Evolutionary conservation across 371 early-diverging fungal species (phyloP).

Genomic region (Haplosporangium sp.): DNA sequence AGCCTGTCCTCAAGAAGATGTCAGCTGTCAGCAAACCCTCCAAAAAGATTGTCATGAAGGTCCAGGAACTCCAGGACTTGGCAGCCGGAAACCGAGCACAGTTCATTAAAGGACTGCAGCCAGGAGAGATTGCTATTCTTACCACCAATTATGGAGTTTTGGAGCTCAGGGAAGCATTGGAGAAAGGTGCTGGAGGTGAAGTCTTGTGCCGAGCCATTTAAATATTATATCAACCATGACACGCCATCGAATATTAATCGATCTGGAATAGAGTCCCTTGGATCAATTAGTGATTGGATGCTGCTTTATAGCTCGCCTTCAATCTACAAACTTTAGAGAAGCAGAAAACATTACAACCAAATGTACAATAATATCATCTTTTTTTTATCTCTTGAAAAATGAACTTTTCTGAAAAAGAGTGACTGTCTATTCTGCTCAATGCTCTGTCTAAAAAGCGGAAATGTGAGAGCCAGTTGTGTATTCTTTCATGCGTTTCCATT

Average conservation of each 20-base stretch:
- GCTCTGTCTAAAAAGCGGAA: background rate
- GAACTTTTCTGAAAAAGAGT: background rate
- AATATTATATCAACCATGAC: slow-evolving; percentile 10
- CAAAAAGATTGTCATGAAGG: slow-evolving; percentile 82
- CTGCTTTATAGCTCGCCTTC: background rate
- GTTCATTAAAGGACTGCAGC: slow-evolving; percentile 82
- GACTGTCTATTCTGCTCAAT: background rate
- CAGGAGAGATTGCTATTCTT: slow-evolving; percentile 93
- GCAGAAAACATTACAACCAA: background rate
- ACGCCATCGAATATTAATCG: background rate
- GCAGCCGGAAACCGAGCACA: slow-evolving; percentile 78
- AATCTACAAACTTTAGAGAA: background rate
- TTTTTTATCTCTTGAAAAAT: background rate
- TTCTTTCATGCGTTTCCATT: slow-evolving; percentile 5
- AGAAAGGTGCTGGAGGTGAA: slow-evolving; percentile 89
- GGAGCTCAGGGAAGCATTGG: slow-evolving; percentile 91
- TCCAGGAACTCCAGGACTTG: slow-evolving; percentile 82
- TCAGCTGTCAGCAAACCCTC: slow-evolving; percentile 85
- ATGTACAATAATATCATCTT: slow-evolving; percentile 1
- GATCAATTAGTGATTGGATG: background rate
- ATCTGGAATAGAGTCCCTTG: background rate
- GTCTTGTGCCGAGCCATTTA: slow-evolving; percentile 81
- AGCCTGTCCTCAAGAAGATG: slow-evolving; percentile 83
- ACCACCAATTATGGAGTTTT: slow-evolving; percentile 91
- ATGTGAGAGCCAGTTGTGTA: background rate